phyloP scores from a whole-genome alignment of 1,284 basidiomycete genomes.

The Leccinum subrobustum region DNA sequence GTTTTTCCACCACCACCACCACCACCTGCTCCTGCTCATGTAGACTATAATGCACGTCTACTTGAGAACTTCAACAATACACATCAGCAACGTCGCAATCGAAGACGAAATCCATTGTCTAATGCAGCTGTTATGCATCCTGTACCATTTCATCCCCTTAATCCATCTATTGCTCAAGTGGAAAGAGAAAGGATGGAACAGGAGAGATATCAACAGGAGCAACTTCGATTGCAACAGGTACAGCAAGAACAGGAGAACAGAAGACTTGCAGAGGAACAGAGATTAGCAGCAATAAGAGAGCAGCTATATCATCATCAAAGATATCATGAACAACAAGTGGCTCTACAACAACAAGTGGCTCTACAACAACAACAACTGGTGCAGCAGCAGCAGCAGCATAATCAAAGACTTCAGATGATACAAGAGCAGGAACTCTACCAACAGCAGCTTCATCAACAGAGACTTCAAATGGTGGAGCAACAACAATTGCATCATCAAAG shows the following conservation, averaged over 20 bases:
- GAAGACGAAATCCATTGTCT: neutral
- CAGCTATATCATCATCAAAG: neutral
- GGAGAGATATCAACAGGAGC: neutral
- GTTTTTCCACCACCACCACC: neutral
- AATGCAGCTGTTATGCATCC: no score
- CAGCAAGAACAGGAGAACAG: neutral
- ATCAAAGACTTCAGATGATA: no score
- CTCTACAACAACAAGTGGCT: no score
- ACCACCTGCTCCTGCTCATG: neutral
- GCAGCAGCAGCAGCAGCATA: no score
- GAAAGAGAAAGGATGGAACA: neutral
- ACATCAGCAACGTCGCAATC: neutral
- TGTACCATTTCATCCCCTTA: no score
- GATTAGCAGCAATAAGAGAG: neutral
- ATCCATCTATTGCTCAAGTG: no score
- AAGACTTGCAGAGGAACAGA: neutral
- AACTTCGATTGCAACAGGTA: neutral
- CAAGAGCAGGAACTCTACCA: no score
- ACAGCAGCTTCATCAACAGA: no score
- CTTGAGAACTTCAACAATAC: neutral
- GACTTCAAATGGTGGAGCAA: no score
- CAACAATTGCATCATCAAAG: no score
- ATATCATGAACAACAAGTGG: no score
- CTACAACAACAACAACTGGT: no score
- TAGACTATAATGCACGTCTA: neutral